phyloP scores from a whole-genome alignment of 192 early-diverging fungal genomes.

The Coemansia pectinata region DNA sequence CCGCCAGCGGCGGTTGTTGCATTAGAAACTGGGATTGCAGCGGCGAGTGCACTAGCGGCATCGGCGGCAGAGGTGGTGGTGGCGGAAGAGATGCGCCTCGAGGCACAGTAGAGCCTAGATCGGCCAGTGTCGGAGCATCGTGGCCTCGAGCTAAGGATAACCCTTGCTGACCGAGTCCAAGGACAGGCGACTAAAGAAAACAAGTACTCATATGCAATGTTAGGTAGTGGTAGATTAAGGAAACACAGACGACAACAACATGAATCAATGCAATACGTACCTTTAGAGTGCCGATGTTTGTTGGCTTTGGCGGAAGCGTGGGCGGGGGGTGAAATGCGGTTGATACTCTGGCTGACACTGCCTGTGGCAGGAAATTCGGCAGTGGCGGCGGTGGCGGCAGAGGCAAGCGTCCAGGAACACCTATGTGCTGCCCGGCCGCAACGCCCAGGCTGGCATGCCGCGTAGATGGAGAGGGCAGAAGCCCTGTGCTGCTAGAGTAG shows the following conservation, averaged over 20 bases:
- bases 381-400: constrained; percentile 1
- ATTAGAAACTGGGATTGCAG: constrained; percentile 14
- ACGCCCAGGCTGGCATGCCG: constrained; percentile 4
- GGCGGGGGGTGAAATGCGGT: constrained; percentile 12
- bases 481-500: not conserved
- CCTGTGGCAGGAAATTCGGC: not conserved
- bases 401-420: constrained; percentile 1
- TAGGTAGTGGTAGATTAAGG: not conserved
- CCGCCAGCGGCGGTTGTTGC: constrained; percentile 21
- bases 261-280: constrained; percentile 7
- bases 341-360: not conserved
- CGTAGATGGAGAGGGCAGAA: not conserved
- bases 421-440: not conserved
- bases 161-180: not conserved
- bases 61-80: constrained; percentile 23
- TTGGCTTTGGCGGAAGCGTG: constrained; percentile 41
- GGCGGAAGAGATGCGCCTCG: constrained; percentile 19
- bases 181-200: constrained; percentile 13
- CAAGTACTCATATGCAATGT: not conserved
- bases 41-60: constrained; percentile 9
- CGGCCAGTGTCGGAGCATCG: constrained; percentile 6
- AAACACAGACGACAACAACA: not conserved
- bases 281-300: constrained; percentile 26
- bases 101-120: not conserved
- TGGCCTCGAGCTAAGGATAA: constrained; percentile 10